Evolutionary conservation across 192 early-diverging fungal genomes (phyloP).

Genomic region (Glomus cerebriforme): DNA sequence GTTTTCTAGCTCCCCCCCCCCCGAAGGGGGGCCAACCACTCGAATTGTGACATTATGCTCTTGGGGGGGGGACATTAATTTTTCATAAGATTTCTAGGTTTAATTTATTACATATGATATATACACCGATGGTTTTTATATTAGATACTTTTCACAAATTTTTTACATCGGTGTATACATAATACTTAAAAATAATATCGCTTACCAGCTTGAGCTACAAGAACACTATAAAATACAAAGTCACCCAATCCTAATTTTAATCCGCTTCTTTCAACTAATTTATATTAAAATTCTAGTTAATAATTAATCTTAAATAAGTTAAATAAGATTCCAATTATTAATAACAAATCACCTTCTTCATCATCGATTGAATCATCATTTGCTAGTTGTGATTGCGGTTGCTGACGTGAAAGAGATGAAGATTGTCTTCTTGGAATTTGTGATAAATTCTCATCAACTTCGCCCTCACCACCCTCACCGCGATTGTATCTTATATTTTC

Average conservation of each 20-base stretch:
- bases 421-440: background rate
- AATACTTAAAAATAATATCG: no score
- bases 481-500: background rate
- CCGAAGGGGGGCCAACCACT: no score
- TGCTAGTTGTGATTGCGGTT: background rate
- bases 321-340: background rate
- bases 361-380: background rate
- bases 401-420: background rate
- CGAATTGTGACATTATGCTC: no score
- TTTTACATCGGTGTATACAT: no score
- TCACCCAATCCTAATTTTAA: conserved; percentile 88
- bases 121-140: no score
- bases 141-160: no score
- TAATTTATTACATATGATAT: no score
- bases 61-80: no score
- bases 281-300: background rate
- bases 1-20: no score
- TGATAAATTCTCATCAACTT: background rate
- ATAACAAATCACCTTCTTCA: background rate
- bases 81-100: no score
- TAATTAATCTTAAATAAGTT: background rate
- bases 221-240: conserved; percentile 89
- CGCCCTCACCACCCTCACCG: background rate
- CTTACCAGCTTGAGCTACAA: conserved; percentile 75
- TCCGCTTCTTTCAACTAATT: conserved; percentile 58